phyloP scores from a whole-genome alignment of 2,329 filamentous ascomycete species.

The Trichoderma aggressivum region DNA sequence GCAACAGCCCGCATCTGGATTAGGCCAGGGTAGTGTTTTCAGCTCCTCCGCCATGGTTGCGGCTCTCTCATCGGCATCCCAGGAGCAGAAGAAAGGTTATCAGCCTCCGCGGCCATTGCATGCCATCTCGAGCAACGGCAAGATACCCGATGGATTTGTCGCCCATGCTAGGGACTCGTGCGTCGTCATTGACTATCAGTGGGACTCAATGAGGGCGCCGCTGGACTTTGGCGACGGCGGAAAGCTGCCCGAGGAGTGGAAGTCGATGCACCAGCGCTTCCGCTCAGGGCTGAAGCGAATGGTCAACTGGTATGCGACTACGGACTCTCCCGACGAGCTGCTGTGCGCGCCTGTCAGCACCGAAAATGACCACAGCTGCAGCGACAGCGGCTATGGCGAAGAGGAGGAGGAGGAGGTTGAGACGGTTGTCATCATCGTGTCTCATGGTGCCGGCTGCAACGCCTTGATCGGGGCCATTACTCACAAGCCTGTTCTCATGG shows the following conservation, averaged over 20 bases:
- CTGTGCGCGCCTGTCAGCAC: slow-evolving; percentile 39
- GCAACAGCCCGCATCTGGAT: slow-evolving; percentile 22
- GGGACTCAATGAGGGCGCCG: slow-evolving; percentile 83
- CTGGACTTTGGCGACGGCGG: slow-evolving; percentile 86
- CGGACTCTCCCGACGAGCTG: slow-evolving; percentile 50
- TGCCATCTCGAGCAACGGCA: slow-evolving; percentile 73
- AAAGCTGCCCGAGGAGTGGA: slow-evolving; percentile 90
- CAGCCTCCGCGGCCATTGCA: slow-evolving; percentile 76
- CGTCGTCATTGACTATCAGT: slow-evolving; percentile 84
- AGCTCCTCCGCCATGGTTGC: slow-evolving; percentile 33
- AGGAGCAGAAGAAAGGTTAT: slow-evolving; percentile 51
- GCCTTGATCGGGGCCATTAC: slow-evolving; percentile 89
- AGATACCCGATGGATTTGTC: slow-evolving; percentile 84
- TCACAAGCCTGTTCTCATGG: slow-evolving; percentile 84
- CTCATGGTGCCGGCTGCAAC: slow-evolving; percentile 94
- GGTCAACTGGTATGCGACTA: slow-evolving; percentile 75
- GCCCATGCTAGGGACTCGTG: slow-evolving; percentile 87
- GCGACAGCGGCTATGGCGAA: slow-evolving; percentile 25
- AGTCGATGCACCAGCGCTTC: slow-evolving; percentile 89
- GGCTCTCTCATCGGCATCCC: slow-evolving; percentile 32
- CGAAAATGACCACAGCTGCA: slow-evolving; percentile 29
- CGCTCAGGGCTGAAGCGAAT: slow-evolving; percentile 73
- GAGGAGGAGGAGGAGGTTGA: slow-evolving; percentile 63
- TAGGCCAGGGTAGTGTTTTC: slow-evolving; percentile 27
- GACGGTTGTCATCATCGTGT: slow-evolving; percentile 80